Evolutionary conservation across 768 basidiomycete species (phyloP), one percentile per base, ranked within the genome.

Genomic region (Neoboletus subvelutipes): DNA sequence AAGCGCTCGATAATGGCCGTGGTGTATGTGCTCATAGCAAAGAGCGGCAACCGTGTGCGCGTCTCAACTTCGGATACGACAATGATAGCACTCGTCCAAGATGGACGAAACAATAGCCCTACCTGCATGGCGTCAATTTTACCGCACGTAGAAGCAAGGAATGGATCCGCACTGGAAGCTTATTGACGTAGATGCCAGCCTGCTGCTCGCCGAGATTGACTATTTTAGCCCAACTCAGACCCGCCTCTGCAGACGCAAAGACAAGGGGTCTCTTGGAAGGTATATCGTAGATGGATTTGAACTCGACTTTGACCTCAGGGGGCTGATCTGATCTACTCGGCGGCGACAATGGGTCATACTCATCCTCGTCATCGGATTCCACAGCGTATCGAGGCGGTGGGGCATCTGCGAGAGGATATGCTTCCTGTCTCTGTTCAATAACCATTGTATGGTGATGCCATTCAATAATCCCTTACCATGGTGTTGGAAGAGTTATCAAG

Each of bases 331-430:
- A 43, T 20, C 17, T 22, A n/a, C 47, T 42, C 26, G 55, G 33
- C 2, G 45, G 28, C 4, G 67, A 62, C 3, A 78, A 66, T 15
- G 81, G 80, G 52, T 80, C 80, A 58, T 76, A 75, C 62, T 86
- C 84, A 50, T 87, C 85, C 57, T 85, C 84, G n/a, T 86, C 84
- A 57, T 87, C 86, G 5, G 84, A 86, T 63, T 87, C 86, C 48
- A 86, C 71, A 37, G 80, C 80, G 58, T 87, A 77, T 53, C 86
- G 79, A 36, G 86, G 83, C 2, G 86, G 83, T 4, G 74, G 72
- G 48, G 74, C 73, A 63, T 86, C 85, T 55, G 77, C 78, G 20
- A 86, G 75, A 1, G 84, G 83, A 64, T 86, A 79, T 26, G 76
- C 57, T 58, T 85, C 79, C 83, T 82, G 24, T 31, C 20, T 36